Percentiles rank a stretch among this genome's conserved stretches.
phyloP scores from a whole-genome alignment of 1,284 basidiomycete genomes.

The Austroboletus niveus region DNA sequence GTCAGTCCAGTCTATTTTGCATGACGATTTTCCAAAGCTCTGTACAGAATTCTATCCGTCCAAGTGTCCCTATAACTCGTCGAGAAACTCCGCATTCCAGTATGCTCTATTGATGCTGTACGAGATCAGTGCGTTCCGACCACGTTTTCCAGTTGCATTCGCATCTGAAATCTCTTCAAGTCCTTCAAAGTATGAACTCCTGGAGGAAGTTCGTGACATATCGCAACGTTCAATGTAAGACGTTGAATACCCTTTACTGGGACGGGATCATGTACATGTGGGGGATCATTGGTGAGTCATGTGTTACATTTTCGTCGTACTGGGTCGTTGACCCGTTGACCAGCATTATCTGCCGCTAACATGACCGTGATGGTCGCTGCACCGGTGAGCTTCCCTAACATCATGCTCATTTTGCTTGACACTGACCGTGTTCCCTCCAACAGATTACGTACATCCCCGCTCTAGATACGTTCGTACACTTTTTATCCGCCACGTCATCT shows the following conservation, averaged over 20 bases:
- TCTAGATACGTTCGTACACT: conserved; percentile 27
- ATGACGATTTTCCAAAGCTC: background rate
- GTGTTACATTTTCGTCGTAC: background rate
- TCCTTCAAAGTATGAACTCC: conserved; percentile 27
- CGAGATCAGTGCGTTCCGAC: conserved; percentile 25
- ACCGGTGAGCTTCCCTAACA: conserved; percentile 16
- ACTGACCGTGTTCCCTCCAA: background rate
- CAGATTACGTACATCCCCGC: conserved; percentile 21
- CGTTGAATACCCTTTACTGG: conserved; percentile 26
- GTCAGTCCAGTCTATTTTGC: conserved; percentile 11
- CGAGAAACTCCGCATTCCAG: conserved; percentile 15
- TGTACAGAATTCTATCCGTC: conserved; percentile 23
- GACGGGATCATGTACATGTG: conserved; percentile 31
- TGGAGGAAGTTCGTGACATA: conserved; percentile 29
- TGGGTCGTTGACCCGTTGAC: background rate
- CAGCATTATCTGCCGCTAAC: conserved; percentile 23
- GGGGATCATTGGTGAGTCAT: conserved; percentile 23
- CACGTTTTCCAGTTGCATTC: background rate
- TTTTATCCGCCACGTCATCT: background rate
- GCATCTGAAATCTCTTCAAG: conserved; percentile 8
- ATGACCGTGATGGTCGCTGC: conserved; percentile 17
- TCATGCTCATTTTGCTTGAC: too few species aligned
- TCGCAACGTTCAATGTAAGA: conserved; percentile 14
- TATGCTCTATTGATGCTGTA: conserved; percentile 23
- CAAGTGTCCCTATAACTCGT: conserved; percentile 14